Evolutionary conservation across 164 flowering plant species (phyloP), one percentile per base, ranked within the genome.

Genomic region (Akebia trifoliata): DNA sequence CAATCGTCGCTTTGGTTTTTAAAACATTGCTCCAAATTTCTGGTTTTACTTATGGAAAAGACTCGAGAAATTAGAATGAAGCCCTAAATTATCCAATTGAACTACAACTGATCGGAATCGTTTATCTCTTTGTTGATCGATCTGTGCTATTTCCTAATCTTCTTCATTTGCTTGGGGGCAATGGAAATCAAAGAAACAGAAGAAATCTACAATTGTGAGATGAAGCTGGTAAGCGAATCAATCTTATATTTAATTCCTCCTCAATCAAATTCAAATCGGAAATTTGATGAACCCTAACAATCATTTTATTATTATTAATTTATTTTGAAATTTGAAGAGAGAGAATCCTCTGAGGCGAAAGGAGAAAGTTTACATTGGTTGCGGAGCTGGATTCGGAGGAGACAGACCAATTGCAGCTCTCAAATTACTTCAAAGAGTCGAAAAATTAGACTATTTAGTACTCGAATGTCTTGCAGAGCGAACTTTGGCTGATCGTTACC

Each of bases 381-480:
- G 99, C 66, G 99, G 99, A 38, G 99, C 99, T 56, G 99, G 99
- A 7, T 93, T 93, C 57, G 83, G 85, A 21, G 99, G 99, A 8
- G 99, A 93, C 73, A 69, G 99, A 60, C 92, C 97, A n/a, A 9
- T 73, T 51, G 96, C 94, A 11, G 97, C 97, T 34, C 74, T 85
- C 20, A 93, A 83, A 73, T 63, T 93, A 73, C 84, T 93, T 50
- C 76, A 81, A 54, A 81, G 90, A 47, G 95, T 90, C 6, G 65
- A 76, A 60, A 71, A 78, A 38, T 75, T 93, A 5, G 73, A 93
- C 61, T 93, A 93, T 70, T 71, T 93, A 6, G 93, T 93, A 0
- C 91, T 93, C 1, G 99, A 93, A 65, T 93, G 99, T 74, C 70
- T 93, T 44, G 99, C 99, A 0, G 99, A 93, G 62, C 86, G 97